Conservation (phyloP, 192 early-diverging fungal genomes). For the Podila clonocystis region DNA sequence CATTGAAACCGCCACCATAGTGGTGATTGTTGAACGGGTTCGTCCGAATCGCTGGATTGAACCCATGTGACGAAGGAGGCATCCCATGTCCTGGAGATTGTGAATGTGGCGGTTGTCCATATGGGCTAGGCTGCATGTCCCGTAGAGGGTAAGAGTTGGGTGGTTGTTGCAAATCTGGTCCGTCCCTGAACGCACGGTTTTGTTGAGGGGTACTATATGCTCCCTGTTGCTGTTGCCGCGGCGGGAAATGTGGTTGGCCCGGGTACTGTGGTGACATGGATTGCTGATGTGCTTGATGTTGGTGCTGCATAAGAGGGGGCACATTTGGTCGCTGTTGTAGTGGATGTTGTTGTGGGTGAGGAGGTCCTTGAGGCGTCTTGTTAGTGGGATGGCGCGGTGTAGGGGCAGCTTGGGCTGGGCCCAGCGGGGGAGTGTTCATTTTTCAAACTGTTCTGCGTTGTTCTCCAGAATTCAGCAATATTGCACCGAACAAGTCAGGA, state of each 20-base stretch:
- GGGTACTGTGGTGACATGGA: neutral
- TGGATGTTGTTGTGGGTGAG: neutral
- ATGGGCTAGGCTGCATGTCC: slow-evolving; percentile 7
- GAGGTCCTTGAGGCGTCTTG: neutral
- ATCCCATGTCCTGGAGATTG: neutral
- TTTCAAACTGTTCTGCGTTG: neutral
- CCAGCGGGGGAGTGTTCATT: neutral
- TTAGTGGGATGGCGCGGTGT: neutral
- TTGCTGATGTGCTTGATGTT: neutral
- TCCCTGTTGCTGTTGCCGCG: slow-evolving; percentile 3
- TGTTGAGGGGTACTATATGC: neutral
- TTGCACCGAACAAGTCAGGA: too few relatives aligned
- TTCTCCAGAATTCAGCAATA: too few relatives aligned
- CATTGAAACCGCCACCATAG: slow-evolving; percentile 12
- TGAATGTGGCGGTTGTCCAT: neutral
- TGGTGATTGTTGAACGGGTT: slow-evolving; percentile 34
- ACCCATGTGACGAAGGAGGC: neutral
- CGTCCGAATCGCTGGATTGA: neutral
- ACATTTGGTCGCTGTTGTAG: neutral
- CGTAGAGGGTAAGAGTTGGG: slow-evolving; percentile 28
- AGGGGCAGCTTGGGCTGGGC: neutral
- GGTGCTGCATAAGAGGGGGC: neutral
- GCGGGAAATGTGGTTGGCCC: neutral
- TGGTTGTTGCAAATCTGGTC: slow-evolving; percentile 3
- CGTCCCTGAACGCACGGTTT: slow-evolving; percentile 9